Conservation (phyloP, 1,139 yeast species). For the Yamadazyma pseudoaaseri region DNA sequence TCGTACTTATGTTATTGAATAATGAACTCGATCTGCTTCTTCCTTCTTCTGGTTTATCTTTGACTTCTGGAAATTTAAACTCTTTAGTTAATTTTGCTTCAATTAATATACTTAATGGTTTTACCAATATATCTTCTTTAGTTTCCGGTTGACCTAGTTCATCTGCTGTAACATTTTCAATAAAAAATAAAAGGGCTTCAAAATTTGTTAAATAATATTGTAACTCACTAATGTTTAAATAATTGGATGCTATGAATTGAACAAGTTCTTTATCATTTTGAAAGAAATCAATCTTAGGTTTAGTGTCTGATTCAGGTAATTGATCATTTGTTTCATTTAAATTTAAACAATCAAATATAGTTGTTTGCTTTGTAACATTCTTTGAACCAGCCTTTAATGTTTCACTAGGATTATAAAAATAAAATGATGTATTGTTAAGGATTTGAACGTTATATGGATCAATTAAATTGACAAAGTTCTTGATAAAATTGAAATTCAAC, state of each 20-base stretch:
- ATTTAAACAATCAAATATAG: constrained; percentile 33
- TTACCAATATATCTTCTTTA: constrained; percentile 18
- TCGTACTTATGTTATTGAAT: constrained; percentile 34
- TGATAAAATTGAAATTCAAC: constrained; percentile 38
- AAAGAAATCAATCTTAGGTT: constrained; percentile 20
- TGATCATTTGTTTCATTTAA: constrained; percentile 19
- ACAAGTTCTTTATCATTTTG: constrained; percentile 31
- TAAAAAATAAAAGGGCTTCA: constrained; percentile 41
- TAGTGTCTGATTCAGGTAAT: constrained; percentile 4
- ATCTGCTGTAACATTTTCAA: constrained; percentile 35
- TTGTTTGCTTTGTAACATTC: constrained; percentile 9
- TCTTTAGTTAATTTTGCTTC: constrained; percentile 33
- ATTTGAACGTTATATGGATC: constrained; percentile 28
- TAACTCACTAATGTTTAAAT: constrained; percentile 39
- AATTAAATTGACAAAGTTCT: constrained; percentile 33
- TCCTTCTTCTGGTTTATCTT: constrained; percentile 4
- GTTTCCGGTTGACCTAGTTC: constrained; percentile 21
- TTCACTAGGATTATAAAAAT: constrained; percentile 19
- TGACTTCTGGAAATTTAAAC: constrained; percentile 26
- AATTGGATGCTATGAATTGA: constrained; percentile 25
- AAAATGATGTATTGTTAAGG: constrained; percentile 18
- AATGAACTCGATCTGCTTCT: constrained; percentile 42
- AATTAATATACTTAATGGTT: constrained; percentile 25
- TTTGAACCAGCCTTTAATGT: constrained; percentile 7
- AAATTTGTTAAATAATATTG: constrained; percentile 42